phyloP scores from a whole-genome alignment of 2,329 filamentous ascomycete genomes.

The Podosphaera leucotricha region DNA sequence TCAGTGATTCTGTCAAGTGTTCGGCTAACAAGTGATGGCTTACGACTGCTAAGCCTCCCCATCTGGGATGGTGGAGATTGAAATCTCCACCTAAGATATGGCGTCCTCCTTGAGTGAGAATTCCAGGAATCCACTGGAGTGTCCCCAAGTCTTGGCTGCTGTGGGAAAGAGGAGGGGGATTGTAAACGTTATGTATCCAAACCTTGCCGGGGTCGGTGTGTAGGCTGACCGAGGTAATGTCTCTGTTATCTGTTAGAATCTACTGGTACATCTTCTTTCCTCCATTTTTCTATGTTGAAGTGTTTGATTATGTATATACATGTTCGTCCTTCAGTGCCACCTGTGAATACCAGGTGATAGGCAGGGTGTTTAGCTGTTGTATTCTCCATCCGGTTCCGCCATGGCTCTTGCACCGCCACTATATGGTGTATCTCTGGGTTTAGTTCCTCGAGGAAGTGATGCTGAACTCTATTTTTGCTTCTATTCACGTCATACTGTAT shows the following conservation, averaged over 20 bases:
- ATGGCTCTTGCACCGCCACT: too few species aligned
- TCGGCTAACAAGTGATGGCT: not conserved
- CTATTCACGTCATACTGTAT: too few species aligned
- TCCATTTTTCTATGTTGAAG: not conserved
- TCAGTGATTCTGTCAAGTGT: not conserved
- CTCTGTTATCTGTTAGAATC: not conserved
- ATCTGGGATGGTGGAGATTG: not conserved
- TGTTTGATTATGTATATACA: too few species aligned
- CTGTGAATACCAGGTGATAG: too few species aligned
- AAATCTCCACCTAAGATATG: not conserved
- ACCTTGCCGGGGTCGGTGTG: not conserved
- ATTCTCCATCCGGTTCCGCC: too few species aligned
- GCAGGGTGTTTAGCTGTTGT: too few species aligned
- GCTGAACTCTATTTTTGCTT: too few species aligned
- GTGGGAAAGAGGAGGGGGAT: not conserved
- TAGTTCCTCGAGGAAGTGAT: too few species aligned
- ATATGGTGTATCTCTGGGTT: too few species aligned
- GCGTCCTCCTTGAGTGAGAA: not conserved
- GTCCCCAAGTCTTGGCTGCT: not conserved
- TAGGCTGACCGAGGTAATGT: not conserved
- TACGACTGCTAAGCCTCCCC: not conserved
- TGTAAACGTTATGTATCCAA: not conserved
- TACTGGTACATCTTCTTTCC: not conserved
- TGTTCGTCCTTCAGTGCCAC: too few species aligned
- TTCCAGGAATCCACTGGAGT: not conserved